Base-by-base conservation (phyloP, 306 rosid genomes). In the Aeschynomene evenia region DNA sequence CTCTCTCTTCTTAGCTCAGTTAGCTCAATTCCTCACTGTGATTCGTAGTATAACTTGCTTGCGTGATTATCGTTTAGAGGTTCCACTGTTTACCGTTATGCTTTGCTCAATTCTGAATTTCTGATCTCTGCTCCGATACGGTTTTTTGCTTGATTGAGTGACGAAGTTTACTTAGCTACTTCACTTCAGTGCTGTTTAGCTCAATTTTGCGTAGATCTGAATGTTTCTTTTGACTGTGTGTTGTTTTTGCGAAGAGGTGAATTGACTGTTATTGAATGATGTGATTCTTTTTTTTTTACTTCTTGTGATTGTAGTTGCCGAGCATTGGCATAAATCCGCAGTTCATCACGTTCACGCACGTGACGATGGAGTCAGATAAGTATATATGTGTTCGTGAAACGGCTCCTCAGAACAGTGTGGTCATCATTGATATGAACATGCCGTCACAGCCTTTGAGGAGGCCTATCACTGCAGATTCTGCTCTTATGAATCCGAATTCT, bases 281-380 rank as follows among this genome's bases (percentile, higher is more conserved):
- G 28, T 54, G 71, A 57, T 43, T 72, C 42, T 76, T n/a, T 3
- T 85, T 74, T 33, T 64, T 34, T 79, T 84, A 78, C 77, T 79
- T 68, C 1, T 48, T 87, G 83, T 71, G 16, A 59, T 83, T 84
- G 86, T 88, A 93, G 98, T 77, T 93, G 80, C 93, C 98, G 19
- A 93, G 96, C 82, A 58, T 90, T 79, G 98, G 98, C 63, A 90
- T 93, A 63, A 90, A 81, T 85, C 88, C 84, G 6, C 98, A 93
- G 63, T 90, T 90, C 86, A 90, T 93, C 49, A 93, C 98, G 0
- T 92, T 92, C 71, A 92, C 96, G 24, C 98, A 92, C 71, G 98
- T 92, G 51, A 92, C 98, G 22, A 90, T 93, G 98, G 98, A 93
- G 76, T 93, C 98, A 0, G 98, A 93, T 31, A 93, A 93, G 88